A percentile compares a stretch with the other conserved stretches of the same genome.
phyloP scores from a whole-genome alignment of 2,329 filamentous ascomycete genomes.

The Emergomyces africanus region DNA sequence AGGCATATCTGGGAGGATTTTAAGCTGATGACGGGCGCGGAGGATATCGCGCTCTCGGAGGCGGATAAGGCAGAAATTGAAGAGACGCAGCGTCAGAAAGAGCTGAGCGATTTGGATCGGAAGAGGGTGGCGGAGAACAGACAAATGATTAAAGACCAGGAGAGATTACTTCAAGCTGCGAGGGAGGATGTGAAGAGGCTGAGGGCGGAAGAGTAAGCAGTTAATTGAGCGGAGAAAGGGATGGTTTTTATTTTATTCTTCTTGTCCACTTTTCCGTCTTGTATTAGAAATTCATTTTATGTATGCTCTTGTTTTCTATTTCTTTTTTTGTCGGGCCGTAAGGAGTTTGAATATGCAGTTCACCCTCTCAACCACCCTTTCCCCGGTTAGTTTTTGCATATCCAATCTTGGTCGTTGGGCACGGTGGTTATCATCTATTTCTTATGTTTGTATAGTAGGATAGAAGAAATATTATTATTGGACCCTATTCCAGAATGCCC shows the following conservation, averaged over 20 bases:
- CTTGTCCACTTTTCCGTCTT: not conserved
- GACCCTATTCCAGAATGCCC: not conserved
- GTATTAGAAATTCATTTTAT: constrained; percentile 1
- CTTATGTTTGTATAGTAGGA: not conserved
- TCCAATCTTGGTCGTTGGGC: not conserved
- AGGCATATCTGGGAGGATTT: constrained; percentile 33
- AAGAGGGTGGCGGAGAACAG: constrained; percentile 25
- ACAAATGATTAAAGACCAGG: constrained; percentile 34
- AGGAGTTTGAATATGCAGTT: constrained; percentile 2
- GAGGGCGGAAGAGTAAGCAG: constrained; percentile 18
- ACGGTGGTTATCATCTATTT: not conserved
- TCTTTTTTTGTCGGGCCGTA: not conserved
- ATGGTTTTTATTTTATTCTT: not conserved
- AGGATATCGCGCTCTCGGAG: constrained; percentile 33
- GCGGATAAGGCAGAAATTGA: constrained; percentile 26
- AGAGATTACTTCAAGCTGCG: constrained; percentile 32
- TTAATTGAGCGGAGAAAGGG: not conserved
- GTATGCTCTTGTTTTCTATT: not conserved
- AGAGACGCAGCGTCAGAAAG: constrained; percentile 23
- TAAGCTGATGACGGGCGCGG: constrained; percentile 27
- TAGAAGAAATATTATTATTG: not conserved
- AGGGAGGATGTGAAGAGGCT: constrained; percentile 32
- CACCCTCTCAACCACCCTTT: not conserved
- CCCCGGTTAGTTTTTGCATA: not conserved
- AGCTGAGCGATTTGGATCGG: constrained; percentile 27